These are phyloP conservation scores for Elaeis oleifera DNA, from an alignment of 202 grass and related monocot genomes.

Conservation along the genomic window DNA sequence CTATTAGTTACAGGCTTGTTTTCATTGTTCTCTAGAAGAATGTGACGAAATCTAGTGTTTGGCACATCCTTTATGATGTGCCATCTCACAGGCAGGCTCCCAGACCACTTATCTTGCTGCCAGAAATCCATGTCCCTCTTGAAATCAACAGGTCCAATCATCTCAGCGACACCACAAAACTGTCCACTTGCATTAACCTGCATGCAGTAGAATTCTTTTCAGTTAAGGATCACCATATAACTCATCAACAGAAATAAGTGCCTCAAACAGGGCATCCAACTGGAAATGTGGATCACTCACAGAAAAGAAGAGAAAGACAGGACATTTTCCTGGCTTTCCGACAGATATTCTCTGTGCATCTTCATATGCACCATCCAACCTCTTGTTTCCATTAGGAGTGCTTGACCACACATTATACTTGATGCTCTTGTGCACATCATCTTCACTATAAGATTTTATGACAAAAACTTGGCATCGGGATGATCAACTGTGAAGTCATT, in stretches of 20 bases:
- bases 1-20: conserved; percentile 91
- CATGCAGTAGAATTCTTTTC: background rate
- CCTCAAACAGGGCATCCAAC: background rate
- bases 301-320: conserved; percentile 91
- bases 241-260: no score
- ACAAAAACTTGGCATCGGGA: conserved; percentile 82
- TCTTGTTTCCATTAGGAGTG: conserved; percentile 77
- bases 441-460: conserved; percentile 90
- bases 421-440: conserved; percentile 88
- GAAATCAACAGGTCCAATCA: conserved; percentile 80
- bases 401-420: conserved; percentile 98
- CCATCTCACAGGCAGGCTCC: conserved; percentile 86
- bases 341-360: conserved; percentile 64
- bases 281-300: conserved; percentile 41
- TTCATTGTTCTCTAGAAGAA: conserved; percentile 77
- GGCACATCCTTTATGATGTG: conserved; percentile 85
- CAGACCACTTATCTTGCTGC: conserved; percentile 88
- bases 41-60: conserved; percentile 65
- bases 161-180: conserved; percentile 87
- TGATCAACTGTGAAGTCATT: conserved; percentile 49
- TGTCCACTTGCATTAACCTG: conserved; percentile 85
- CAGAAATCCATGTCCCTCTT: conserved; percentile 84
- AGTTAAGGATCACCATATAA: no score
- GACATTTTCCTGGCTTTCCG: conserved; percentile 48
- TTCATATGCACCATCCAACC: conserved; percentile 52